Conservation (phyloP, 2,329 filamentous ascomycete species). For the Diplodia intermedia region DNA sequence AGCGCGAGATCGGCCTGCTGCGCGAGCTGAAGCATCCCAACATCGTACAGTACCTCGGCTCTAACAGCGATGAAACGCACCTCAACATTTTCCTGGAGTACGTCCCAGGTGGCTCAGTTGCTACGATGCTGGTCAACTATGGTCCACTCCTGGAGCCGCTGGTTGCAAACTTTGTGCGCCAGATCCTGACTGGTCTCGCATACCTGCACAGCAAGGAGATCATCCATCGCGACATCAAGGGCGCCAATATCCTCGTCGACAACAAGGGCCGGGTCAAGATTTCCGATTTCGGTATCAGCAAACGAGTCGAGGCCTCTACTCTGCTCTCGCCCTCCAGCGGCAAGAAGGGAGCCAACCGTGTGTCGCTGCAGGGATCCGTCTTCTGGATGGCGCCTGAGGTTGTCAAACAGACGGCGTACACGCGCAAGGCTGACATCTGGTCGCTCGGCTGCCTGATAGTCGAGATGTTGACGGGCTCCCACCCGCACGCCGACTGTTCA, state of each 20-base stretch:
- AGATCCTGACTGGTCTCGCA: slow-evolving; percentile 89
- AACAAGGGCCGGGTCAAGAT: slow-evolving; percentile 99
- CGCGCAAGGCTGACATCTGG: slow-evolving; percentile 98
- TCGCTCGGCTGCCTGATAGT: slow-evolving; percentile 95
- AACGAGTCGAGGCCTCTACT: slow-evolving; percentile 92
- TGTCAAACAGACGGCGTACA: slow-evolving; percentile 96
- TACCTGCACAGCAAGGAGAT: slow-evolving; percentile 95
- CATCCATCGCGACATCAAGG: slow-evolving; percentile 98
- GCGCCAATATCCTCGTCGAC: slow-evolving; percentile 97
- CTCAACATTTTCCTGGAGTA: slow-evolving; percentile 99
- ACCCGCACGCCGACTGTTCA: slow-evolving; percentile 96
- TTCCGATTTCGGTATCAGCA: slow-evolving; percentile 97
- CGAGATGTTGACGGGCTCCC: slow-evolving; percentile 98
- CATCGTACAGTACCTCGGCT: slow-evolving; percentile 97
- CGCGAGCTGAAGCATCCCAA: slow-evolving; percentile 95
- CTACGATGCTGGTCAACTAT: slow-evolving; percentile 98
- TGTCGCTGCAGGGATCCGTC: slow-evolving; percentile 92
- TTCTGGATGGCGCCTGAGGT: slow-evolving; percentile 99
- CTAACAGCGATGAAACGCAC: slow-evolving; percentile 86
- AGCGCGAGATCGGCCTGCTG: slow-evolving; percentile 93
- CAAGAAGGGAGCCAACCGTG: slow-evolving; percentile 65
- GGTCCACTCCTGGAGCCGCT: slow-evolving; percentile 92
- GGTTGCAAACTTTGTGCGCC: slow-evolving; percentile 93
- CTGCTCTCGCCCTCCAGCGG: slow-evolving; percentile 63
- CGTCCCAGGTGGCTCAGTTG: slow-evolving; percentile 94